Evolutionary conservation across 768 basidiomycete genomes (phyloP), one percentile per base, ranked within the genome.

Genomic region (Crepidotus variabilis): DNA sequence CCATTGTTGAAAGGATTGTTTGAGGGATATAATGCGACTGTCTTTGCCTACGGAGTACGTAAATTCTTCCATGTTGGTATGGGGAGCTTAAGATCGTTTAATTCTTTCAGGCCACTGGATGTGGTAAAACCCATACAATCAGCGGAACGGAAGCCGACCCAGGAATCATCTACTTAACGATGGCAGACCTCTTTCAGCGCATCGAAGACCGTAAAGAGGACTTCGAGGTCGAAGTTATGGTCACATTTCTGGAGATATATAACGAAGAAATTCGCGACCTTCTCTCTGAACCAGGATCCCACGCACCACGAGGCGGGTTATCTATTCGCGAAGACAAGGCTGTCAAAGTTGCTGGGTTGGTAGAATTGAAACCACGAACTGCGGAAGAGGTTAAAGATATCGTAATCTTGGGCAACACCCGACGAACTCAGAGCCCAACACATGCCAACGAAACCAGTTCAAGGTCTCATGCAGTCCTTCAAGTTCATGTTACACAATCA

Each of bases 121-220:
- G 97, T 69, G 97, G 97, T 61, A 99, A 99, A 73, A 99, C 97
- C 4, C 95, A 98, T 72, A 99, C 97, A 18, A 98, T 99, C 70
- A 97, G 94, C 64, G 96, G 96, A 56, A 88, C 90, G 35, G 87
- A 89, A 47, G 68, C 70, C 20, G 90, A 96, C 69, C 93, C 92
- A 16, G 97, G 97, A 28, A 86, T 97, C 64, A 97, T 98, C 69
- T 94, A 98, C 72, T 81, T 93, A 57, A 94, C 94, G 18, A 98
- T 98, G 95, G 86, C 92, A 46, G 96, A 98, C 72, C 85, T 99
- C 60, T 99, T 98, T 71, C 87, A 89, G 64, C 84, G 88, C 50
- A 97, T 99, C 61, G 87, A 93, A 50, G 92, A 95, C 64, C 83
- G 89, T 52, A 84, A 77, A 62, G 92, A 91, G 55, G 90, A 97